Percentiles rank a stretch among this genome's conserved stretches.
Conservation (phyloP, 2,329 filamentous ascomycete genomes). For the Ascochyta rabiei region DNA sequence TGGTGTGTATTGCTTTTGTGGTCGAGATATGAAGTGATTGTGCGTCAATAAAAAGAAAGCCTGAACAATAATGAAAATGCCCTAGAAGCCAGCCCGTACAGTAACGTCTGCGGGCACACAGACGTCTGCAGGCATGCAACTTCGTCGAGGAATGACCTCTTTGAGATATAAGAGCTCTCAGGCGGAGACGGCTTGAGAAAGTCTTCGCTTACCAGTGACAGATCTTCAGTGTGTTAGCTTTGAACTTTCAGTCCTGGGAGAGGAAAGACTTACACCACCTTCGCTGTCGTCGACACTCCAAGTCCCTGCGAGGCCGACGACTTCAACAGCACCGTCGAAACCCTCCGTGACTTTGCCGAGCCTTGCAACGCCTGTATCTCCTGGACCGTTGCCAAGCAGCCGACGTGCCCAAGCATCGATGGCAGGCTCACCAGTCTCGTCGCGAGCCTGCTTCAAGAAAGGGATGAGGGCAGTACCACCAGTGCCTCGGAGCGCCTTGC, state of each 20-base stretch:
- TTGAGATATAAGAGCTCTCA: not conserved
- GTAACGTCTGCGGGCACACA: conserved; percentile 20
- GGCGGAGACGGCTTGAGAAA: not conserved
- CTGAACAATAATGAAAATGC: conserved; percentile 9
- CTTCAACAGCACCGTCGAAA: conserved; percentile 60
- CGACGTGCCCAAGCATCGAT: conserved; percentile 70
- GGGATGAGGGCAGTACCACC: conserved; percentile 93
- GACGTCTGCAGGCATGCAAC: conserved; percentile 21
- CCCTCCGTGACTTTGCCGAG: conserved; percentile 61
- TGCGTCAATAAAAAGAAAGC: conserved; percentile 3
- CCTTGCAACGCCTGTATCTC: conserved; percentile 48
- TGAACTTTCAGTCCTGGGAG: not conserved
- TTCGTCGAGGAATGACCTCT: conserved; percentile 17
- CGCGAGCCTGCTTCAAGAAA: conserved; percentile 93
- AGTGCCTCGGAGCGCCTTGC: conserved; percentile 77
- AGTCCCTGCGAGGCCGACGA: conserved; percentile 77
- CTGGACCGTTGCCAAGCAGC: conserved; percentile 61
- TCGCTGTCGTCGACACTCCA: conserved; percentile 90
- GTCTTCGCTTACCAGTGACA: conserved; percentile 32
- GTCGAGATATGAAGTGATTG: conserved; percentile 1
- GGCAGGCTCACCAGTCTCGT: conserved; percentile 93
- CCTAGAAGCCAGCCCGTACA: conserved; percentile 21
- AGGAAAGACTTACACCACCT: conserved; percentile 53
- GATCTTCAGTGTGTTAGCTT: conserved; percentile 24
- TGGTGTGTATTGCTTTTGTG: conserved; percentile 11